Base-by-base conservation (phyloP, 805 yeast species). In the Metschnikowia kunwiensis region DNA sequence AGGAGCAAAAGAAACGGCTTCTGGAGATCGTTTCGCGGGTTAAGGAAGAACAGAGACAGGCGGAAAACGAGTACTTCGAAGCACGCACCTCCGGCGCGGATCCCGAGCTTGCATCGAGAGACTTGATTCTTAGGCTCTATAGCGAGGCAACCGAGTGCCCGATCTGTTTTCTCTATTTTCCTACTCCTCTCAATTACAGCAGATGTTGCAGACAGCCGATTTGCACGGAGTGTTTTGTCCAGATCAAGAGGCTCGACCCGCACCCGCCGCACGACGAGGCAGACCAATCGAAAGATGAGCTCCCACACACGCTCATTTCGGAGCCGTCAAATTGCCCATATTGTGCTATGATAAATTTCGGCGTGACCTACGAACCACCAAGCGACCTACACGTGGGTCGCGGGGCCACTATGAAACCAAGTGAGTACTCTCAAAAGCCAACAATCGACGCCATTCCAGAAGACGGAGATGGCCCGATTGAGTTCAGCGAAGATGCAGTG, bases 221-320 rank as follows among this genome's bases (percentile, higher is more conserved):
- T 14, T 93, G 98, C 62, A 75, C 96, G 2, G 97, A 91, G 61
- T 91, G 98, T 57, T 93, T 91, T 73, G 97, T 91, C 8, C 97
- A 91, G 60, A 88, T 91, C 57, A 87, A 86, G 58, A 74, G 98
- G 34, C 65, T 80, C 22, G 95, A 86, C 8, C 97, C 98, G 0
- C 97, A 91, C 61, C 86, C 88, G 22, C 96, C 96, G 1, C 94
- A 87, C 54, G 91, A 82, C 46, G 47, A 44, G 21, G 60, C 61
- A 15, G 53, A 53, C n/a, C 63, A 60, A 22, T 58, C 55, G 18
- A 49, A 53, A 9, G 55, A 58, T 29, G 49, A 70, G 65, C 52
- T 60, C 11, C 82, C 86, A 7, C 80, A 81, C 35, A 69, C 78
- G 24, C 72, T 91, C 37, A 80, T 84, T 1, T 82, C 94, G 10